phyloP scores from a whole-genome alignment of 148 eudicot genomes.

The Chenopodium album region DNA sequence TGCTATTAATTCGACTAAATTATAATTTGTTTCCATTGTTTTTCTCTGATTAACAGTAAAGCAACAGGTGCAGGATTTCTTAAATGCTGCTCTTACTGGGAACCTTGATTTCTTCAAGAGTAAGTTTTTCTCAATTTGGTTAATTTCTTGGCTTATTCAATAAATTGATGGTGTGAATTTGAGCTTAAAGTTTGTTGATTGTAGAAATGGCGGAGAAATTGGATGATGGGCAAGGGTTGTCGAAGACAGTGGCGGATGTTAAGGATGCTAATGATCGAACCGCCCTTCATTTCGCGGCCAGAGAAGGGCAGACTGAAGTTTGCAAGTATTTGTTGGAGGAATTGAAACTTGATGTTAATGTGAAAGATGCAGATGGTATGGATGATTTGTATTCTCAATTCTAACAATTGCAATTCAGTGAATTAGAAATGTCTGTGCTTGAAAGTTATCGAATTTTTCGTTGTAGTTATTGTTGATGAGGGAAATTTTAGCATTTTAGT shows the following conservation, averaged over 20 bases:
- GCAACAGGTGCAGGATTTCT: slow-evolving; percentile 66
- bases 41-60: slow-evolving; percentile 41
- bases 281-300: slow-evolving; percentile 93
- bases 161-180: not conserved
- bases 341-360: slow-evolving; percentile 75
- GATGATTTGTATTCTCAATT: not conserved
- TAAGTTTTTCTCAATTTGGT: slow-evolving; percentile 7
- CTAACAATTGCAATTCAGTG: not conserved
- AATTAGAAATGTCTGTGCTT: not conserved
- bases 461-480: not conserved
- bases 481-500: not conserved
- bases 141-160: not conserved
- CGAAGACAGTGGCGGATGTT: slow-evolving; percentile 66
- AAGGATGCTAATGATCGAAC: slow-evolving; percentile 94
- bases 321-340: slow-evolving; percentile 95
- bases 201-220: slow-evolving; percentile 64
- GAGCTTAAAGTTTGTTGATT: not conserved
- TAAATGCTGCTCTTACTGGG: slow-evolving; percentile 80
- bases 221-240: slow-evolving; percentile 85
- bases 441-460: not conserved
- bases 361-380: slow-evolving; percentile 84
- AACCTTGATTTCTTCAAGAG: slow-evolving; percentile 66
- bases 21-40: not conserved
- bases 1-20: not conserved
- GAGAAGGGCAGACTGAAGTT: slow-evolving; percentile 81